A percentile compares a stretch with the other conserved stretches of the same genome.
Conservation (phyloP, 148 eudicot genomes). For the Vaccinium vitisidaea region DNA sequence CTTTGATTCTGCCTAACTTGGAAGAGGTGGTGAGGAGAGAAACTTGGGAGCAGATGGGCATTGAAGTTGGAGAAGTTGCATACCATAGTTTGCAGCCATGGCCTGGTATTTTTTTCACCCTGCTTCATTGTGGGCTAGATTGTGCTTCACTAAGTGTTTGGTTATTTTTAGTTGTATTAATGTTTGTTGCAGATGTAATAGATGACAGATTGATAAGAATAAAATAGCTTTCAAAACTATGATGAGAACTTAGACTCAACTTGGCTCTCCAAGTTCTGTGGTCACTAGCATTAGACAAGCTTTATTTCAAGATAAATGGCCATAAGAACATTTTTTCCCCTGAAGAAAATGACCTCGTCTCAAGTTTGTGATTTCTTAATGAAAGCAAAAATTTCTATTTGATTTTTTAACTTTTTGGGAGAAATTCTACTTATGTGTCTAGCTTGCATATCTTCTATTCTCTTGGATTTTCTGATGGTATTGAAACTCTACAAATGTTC, state of each 20-base stretch:
- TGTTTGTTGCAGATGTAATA: not conserved
- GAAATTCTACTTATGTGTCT: not conserved
- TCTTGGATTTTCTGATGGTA: not conserved
- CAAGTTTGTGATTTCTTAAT: not conserved
- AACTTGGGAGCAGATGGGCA: conserved; percentile 95
- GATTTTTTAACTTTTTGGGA: not conserved
- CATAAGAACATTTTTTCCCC: not conserved
- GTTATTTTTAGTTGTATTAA: not conserved
- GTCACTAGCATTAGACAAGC: not conserved
- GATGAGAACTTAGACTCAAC: not conserved
- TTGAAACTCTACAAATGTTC: not conserved
- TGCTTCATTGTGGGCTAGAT: not conserved
- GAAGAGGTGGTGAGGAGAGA: conserved; percentile 99
- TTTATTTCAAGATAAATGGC: not conserved
- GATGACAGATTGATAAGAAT: too few species aligned
- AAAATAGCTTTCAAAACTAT: not conserved
- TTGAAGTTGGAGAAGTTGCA: conserved; percentile 86
- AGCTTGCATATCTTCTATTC: not conserved
- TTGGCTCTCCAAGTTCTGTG: not conserved
- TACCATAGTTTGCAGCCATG: conserved; percentile 99
- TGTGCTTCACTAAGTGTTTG: not conserved
- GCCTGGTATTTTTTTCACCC: conserved; percentile 57
- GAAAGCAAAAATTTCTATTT: not conserved
- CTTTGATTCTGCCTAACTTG: conserved; percentile 51
- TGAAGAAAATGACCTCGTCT: not conserved